Base-by-base conservation (phyloP, 1,284 basidiomycete genomes). In the Anthracocystis panici-leucophaei region DNA sequence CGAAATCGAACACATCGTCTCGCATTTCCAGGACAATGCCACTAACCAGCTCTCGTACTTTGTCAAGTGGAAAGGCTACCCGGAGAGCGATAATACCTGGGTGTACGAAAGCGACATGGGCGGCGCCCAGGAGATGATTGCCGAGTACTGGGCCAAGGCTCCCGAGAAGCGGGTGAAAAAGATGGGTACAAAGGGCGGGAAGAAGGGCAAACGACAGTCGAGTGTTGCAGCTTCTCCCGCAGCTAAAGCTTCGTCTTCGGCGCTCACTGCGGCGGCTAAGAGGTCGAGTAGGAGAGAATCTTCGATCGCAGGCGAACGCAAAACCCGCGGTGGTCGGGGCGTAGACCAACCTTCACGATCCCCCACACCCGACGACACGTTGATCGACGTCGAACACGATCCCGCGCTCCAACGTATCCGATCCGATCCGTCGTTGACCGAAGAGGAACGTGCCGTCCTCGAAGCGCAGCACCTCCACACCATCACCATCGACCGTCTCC, bases 31-130 rank as follows among this genome's bases (percentile, higher is more conserved):
- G 14, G 49, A 53, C 16, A 65, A 52, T 31, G 42, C 51, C 42
- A 50, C 66, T 31, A 65, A 57, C 11, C 61, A 81, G 46, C 45
- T 78, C 31, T 79, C 78, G n/a, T 81, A 80, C 57, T 72, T 64
- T 48, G 79, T 80, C 25, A 75, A 75, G 33, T 81, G 80, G 80
- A 75, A 79, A 41, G 80, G 79, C 11, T 81, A 80, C 45, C 60
- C 63, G 10, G 45, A 65, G 4, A 49, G 50, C 18, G 71, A 81
- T 33, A 78, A 81, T 54, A 57, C 61, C 12, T 81, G 79, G 79
- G 79, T 80, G 20, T 61, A 62, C 35, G 77, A 77, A n/a, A 35
- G 25, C 14, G 78, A 80, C 29, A 78, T 78, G 42, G 78, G 62
- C 5, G 68, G 68, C n/a, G 71, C 71, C 3, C 58, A 66, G 50